Evolutionary conservation across 2,329 filamentous ascomycete genomes (phyloP).

Genomic region (Ophiostoma montium): DNA sequence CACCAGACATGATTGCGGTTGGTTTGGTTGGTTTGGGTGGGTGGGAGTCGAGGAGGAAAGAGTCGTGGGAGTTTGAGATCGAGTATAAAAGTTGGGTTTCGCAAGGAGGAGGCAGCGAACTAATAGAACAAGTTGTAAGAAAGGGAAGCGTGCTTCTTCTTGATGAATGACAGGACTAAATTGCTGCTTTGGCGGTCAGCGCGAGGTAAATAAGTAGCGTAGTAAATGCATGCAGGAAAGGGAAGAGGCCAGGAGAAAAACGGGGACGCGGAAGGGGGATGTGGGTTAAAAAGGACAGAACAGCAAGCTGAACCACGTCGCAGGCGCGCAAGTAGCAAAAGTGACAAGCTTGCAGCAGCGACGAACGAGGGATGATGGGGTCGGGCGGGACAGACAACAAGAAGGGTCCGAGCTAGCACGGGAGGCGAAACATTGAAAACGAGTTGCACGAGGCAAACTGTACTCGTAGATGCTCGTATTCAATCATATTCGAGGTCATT

Average conservation of each 20-base stretch:
- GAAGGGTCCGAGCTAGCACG: not conserved
- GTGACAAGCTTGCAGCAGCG: not conserved
- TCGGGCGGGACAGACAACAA: not conserved
- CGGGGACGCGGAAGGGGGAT: not conserved
- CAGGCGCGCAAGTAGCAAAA: not conserved
- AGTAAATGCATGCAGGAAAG: too few species aligned
- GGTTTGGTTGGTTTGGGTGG: not conserved
- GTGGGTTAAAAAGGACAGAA: not conserved
- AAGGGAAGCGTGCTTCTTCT: not conserved
- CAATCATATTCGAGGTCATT: not conserved
- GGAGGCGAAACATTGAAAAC: not conserved
- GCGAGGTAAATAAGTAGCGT: not conserved
- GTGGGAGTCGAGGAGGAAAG: not conserved
- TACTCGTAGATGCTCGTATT: too few species aligned
- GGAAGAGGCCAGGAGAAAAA: not conserved
- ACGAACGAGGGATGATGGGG: not conserved
- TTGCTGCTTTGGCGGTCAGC: not conserved
- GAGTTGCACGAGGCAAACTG: too few species aligned
- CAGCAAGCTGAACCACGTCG: not conserved
- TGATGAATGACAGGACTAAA: too few species aligned
- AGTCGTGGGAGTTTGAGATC: too few species aligned
- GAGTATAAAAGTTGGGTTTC: not conserved
- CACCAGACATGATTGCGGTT: constrained; percentile 50
- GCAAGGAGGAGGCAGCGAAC: not conserved
- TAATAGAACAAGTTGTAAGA: not conserved